Percentiles rank a stretch among this genome's conserved stretches.
Evolutionary conservation across 2,329 filamentous ascomycete species (phyloP).

Genomic region (Cytospora paraplurivora): DNA sequence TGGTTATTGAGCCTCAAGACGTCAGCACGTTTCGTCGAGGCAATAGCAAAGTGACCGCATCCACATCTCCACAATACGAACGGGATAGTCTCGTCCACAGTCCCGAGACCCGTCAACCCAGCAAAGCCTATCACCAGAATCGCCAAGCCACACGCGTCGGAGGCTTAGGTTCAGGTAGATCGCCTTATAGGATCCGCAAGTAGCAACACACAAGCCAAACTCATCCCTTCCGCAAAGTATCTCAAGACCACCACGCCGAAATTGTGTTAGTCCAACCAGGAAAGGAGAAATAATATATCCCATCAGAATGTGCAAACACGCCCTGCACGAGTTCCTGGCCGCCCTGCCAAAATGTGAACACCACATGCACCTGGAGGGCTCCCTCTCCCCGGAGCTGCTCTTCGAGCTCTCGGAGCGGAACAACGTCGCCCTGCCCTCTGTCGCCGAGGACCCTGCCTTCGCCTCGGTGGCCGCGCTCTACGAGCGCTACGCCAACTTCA

Average conservation of each 20-base stretch:
- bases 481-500: conserved; percentile 67
- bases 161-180: background rate
- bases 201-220: background rate
- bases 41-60: background rate
- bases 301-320: conserved; percentile 55
- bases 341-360: conserved; percentile 79
- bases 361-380: conserved; percentile 79
- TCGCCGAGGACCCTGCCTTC: conserved; percentile 62
- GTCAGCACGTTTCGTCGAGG: background rate
- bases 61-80: background rate
- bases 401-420: conserved; percentile 71
- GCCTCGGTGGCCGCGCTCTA: conserved; percentile 59
- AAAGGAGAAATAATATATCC: background rate
- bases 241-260: background rate
- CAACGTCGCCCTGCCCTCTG: conserved; percentile 59
- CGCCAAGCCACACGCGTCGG: conserved; percentile 2
- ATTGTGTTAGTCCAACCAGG: too few species aligned
- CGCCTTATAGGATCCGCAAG: background rate
- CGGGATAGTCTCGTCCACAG: background rate
- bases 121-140: background rate
- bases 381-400: conserved; percentile 68
- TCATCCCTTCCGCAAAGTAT: background rate
- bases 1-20: background rate
- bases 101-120: background rate
- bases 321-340: conserved; percentile 60